phyloP scores from a whole-genome alignment of 2,329 filamentous ascomycete species.

The Beauveria brongniartii region DNA sequence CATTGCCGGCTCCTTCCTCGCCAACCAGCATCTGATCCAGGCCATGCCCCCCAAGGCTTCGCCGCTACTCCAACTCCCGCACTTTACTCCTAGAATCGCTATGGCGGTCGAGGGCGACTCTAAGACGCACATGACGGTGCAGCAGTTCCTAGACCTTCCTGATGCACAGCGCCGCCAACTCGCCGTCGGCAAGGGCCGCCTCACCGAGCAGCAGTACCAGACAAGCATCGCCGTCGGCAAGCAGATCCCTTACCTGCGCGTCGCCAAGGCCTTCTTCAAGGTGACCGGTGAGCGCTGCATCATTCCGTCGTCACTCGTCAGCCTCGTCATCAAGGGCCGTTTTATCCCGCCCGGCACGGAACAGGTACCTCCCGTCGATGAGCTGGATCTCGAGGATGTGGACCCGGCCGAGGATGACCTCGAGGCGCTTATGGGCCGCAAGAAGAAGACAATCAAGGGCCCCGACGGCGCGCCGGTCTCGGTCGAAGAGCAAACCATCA shows the following conservation, averaged over 20 bases:
- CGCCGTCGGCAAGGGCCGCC: slow-evolving; percentile 59
- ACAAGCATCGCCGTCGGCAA: slow-evolving; percentile 68
- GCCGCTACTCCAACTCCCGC: slow-evolving; percentile 83
- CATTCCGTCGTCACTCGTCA: slow-evolving; percentile 85
- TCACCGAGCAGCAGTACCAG: slow-evolving; percentile 70
- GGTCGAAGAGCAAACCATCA: slow-evolving; percentile 55
- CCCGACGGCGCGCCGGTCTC: slow-evolving; percentile 47
- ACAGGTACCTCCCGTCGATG: slow-evolving; percentile 65
- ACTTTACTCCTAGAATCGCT: slow-evolving; percentile 64
- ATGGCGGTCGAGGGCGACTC: slow-evolving; percentile 65
- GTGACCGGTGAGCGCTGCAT: slow-evolving; percentile 90
- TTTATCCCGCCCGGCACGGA: slow-evolving; percentile 81
- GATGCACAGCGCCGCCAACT: slow-evolving; percentile 65
- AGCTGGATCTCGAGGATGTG: slow-evolving; percentile 77
- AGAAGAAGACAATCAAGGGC: slow-evolving; percentile 58
- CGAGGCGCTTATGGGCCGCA: slow-evolving; percentile 73
- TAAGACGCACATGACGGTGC: slow-evolving; percentile 68
- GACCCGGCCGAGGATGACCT: slow-evolving; percentile 91
- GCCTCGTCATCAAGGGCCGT: slow-evolving; percentile 89
- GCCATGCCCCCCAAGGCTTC: slow-evolving; percentile 76
- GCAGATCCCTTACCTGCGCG: slow-evolving; percentile 74
- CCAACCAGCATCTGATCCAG: slow-evolving; percentile 83
- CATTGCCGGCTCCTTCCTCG: slow-evolving; percentile 71
- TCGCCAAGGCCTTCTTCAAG: slow-evolving; percentile 97
- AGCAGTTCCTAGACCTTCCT: slow-evolving; percentile 81